phyloP scores from a whole-genome alignment of 345 rosid species.

The Eutrema heterophyllum region DNA sequence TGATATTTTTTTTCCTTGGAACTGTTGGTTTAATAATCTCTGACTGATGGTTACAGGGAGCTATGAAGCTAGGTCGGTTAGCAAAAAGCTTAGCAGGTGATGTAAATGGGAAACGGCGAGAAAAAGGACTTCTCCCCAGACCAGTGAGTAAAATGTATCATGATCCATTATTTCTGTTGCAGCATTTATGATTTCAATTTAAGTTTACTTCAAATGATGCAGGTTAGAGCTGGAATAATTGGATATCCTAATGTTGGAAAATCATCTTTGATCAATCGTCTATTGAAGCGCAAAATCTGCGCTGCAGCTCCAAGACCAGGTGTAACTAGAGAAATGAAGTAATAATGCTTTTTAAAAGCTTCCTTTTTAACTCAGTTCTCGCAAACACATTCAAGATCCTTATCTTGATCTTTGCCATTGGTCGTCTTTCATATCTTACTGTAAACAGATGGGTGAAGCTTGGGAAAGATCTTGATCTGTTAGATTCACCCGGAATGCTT shows the following conservation, averaged over 20 bases:
- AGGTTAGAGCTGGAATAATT: slow-evolving; percentile 96
- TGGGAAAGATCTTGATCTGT: slow-evolving; percentile 81
- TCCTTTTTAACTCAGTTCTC: neutral
- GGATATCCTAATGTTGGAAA: slow-evolving; percentile 98
- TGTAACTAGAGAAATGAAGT: slow-evolving; percentile 85
- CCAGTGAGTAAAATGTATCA: slow-evolving; percentile 40
- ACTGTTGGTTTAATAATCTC: neutral
- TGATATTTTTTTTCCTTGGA: neutral
- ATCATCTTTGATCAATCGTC: slow-evolving; percentile 88
- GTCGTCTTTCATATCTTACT: neutral
- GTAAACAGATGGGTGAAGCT: slow-evolving; percentile 70
- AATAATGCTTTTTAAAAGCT: slow-evolving; percentile 1
- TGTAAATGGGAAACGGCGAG: slow-evolving; percentile 76
- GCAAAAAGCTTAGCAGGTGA: slow-evolving; percentile 68
- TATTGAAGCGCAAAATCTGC: slow-evolving; percentile 83
- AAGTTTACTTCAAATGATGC: neutral
- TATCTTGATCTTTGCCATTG: neutral
- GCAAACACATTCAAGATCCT: neutral
- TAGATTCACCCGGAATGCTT: slow-evolving; percentile 88
- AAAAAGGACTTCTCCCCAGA: slow-evolving; percentile 88
- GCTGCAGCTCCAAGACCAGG: slow-evolving; percentile 97
- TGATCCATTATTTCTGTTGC: neutral
- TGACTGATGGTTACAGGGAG: slow-evolving; percentile 48
- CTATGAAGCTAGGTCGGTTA: slow-evolving; percentile 68
- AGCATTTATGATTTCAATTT: neutral